Evolutionary conservation across 345 rosid genomes (phyloP).

Genomic region (Salix viminalis): DNA sequence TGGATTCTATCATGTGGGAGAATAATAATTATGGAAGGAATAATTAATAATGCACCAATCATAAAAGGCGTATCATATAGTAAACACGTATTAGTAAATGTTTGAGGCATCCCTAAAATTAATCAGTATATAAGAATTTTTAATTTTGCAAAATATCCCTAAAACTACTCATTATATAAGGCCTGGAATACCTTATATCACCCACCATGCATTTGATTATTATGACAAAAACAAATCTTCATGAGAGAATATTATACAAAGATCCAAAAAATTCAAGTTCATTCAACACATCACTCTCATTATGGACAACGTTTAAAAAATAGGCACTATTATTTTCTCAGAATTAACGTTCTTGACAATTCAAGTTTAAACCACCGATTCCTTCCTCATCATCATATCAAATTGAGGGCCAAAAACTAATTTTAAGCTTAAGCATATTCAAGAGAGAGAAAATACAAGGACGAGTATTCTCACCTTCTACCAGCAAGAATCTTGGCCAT

Average conservation of each 20-base stretch:
- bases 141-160: background rate
- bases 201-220: background rate
- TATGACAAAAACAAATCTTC: background rate
- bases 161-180: background rate
- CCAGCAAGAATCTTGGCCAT: constrained; percentile 99
- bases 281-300: background rate
- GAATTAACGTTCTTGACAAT: background rate
- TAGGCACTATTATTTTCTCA: background rate
- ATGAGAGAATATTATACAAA: background rate
- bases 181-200: background rate
- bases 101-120: background rate
- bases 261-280: background rate
- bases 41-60: background rate
- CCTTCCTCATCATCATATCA: background rate
- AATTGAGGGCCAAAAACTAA: background rate
- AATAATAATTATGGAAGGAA: background rate
- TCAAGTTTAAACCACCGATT: background rate
- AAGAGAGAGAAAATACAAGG: background rate
- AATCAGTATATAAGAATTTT: no score
- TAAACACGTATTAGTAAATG: background rate
- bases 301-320: background rate
- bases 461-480: constrained; percentile 61
- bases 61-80: background rate
- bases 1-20: background rate
- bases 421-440: background rate